Conservation (phyloP, 305 asterid species). For the Fraxinus angustifolia region DNA sequence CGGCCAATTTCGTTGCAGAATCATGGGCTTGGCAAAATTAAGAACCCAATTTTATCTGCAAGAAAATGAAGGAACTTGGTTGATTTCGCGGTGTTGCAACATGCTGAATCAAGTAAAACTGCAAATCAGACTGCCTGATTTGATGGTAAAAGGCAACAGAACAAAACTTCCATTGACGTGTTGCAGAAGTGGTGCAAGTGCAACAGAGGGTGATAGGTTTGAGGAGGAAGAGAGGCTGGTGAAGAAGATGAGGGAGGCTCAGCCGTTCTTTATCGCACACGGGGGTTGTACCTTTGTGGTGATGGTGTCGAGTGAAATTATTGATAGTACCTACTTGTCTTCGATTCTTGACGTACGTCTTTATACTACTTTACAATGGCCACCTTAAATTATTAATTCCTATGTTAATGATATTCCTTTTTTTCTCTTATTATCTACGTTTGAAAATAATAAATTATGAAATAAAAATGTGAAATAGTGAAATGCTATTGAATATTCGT, state of each 20-base stretch:
- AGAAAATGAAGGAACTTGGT: background rate
- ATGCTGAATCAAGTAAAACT: background rate
- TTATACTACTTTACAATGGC: background rate
- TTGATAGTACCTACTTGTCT: slow-evolving; percentile 1
- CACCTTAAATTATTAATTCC: background rate
- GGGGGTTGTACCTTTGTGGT: slow-evolving; percentile 21
- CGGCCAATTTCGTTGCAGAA: background rate
- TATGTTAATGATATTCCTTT: background rate
- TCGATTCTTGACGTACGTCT: slow-evolving; percentile 13
- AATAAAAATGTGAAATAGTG: background rate
- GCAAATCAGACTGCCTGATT: background rate
- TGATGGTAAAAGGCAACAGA: slow-evolving; percentile 3
- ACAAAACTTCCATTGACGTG: background rate
- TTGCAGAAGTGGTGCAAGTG: too few species aligned
- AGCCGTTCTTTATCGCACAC: background rate
- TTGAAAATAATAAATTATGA: background rate
- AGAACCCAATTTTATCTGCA: slow-evolving; percentile 13
- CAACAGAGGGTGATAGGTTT: too few species aligned
- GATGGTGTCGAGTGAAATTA: slow-evolving; percentile 8
- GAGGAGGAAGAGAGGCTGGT: background rate
- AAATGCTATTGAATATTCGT: background rate
- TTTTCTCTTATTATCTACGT: too few species aligned
- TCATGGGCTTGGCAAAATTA: slow-evolving; percentile 15
- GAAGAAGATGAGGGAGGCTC: background rate
- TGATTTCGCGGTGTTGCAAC: background rate